Evolutionary conservation across 2,329 filamentous ascomycete species (phyloP).

Genomic region (Apiospora sp.): DNA sequence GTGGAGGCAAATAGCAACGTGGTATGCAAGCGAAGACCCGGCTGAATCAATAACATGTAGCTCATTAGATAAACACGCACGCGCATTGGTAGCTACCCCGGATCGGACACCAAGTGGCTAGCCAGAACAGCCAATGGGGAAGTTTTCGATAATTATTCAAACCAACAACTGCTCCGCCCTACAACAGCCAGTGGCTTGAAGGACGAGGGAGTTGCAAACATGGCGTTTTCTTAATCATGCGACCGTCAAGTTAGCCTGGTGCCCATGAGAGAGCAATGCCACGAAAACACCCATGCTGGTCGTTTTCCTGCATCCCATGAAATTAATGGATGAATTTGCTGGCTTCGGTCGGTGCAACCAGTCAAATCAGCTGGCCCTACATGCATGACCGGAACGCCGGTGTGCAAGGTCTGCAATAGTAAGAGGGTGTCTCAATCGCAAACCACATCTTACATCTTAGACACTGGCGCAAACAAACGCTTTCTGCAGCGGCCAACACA

Average conservation of each 20-base stretch:
- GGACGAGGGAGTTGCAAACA: neutral
- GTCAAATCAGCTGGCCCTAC: neutral
- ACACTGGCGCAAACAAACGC: neutral
- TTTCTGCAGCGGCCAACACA: neutral
- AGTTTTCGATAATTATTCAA: neutral
- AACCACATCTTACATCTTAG: slow-evolving; percentile 9
- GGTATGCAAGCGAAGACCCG: neutral
- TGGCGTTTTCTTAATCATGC: neutral
- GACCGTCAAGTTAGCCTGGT: neutral
- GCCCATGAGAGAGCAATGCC: neutral
- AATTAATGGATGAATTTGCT: neutral
- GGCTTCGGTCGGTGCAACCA: neutral
- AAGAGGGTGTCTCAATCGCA: neutral
- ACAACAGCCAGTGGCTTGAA: neutral
- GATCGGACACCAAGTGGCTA: neutral
- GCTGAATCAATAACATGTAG: neutral
- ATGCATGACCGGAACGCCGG: neutral
- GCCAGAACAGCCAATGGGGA: slow-evolving; percentile 5
- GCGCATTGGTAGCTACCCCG: neutral
- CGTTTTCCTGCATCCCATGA: neutral
- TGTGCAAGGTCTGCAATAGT: neutral
- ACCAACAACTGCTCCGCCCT: neutral
- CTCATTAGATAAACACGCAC: neutral
- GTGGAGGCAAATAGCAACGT: neutral
- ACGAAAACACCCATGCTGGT: neutral